Evolutionary conservation across 2,329 filamentous ascomycete genomes (phyloP), one percentile per base, ranked within the genome.

Genomic region (Sporothrix inflata): DNA sequence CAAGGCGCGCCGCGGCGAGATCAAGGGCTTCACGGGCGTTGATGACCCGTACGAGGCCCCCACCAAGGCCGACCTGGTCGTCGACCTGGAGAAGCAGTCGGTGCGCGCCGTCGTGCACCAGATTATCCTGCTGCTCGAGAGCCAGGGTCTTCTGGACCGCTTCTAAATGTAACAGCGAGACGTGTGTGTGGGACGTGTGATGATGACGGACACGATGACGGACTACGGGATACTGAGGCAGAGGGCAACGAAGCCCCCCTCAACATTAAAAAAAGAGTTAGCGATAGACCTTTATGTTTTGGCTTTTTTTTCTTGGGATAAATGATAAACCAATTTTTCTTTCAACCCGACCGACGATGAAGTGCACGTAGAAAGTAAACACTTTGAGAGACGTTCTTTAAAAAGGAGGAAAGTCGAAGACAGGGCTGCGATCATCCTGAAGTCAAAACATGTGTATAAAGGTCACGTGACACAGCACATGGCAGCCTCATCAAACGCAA

Each of bases 11-110:
- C 88, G 86, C 24, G 96, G 96, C 73, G 92, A 97, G 85, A 97
- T 99, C 83, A 96, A 94, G 89, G 94, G 94, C 75, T 99, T 99
- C 88, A 99, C 96, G 8, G 96, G 96, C 78, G 94, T 99, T 72
- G 95, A 98, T 80, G 95, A 98, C 85, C 94, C 96, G 66, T 99
- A 99, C 80, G 96, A 99, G 90, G 80, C 83, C 27, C 96, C 96
- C 11, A 78, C 83, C 76, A 94, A 95, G 84, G 89, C 94, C 42
- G 90, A 98, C 81, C 86, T 99, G 76, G 89, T 90, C 5, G 95
- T 98, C 51, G 92, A 98, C 82, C 82, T 91, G 71, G 91, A 92
- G 84, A 96, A 92, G 88, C 94, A 93, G 83, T 92, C 90, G 76
- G 94, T 98, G 65, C 89, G 96, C 79, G 96, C 92, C 73, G 95